phyloP scores from a whole-genome alignment of 768 basidiomycete species.

The Mycena leptocephala region DNA sequence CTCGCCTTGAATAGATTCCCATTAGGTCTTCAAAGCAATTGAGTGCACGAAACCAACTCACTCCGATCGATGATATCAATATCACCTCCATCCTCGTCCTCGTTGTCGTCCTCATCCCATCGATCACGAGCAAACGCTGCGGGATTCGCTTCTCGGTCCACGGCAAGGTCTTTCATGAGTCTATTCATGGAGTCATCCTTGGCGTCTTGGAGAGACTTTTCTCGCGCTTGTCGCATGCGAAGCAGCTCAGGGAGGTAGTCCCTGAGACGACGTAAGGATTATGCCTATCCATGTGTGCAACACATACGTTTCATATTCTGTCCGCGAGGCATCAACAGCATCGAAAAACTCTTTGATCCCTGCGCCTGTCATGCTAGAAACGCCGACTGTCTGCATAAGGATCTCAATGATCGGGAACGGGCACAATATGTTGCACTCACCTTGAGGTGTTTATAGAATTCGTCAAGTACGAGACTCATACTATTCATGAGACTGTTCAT shows the following conservation, averaged over 20 bases:
- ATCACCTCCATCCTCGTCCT: conserved; percentile 69
- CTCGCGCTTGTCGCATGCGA: conserved; percentile 75
- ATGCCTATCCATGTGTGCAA: not conserved
- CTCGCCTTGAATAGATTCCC: conserved; percentile 63
- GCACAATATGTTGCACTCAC: conserved; percentile 57
- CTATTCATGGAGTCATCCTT: conserved; percentile 86
- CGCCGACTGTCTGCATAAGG: conserved; percentile 86
- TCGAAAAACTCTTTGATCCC: conserved; percentile 94
- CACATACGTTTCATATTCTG: conserved; percentile 90
- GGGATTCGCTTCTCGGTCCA: conserved; percentile 81
- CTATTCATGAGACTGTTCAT: conserved; percentile 99
- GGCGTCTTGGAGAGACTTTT: conserved; percentile 73
- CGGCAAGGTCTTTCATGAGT: conserved; percentile 84
- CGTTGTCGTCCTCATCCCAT: conserved; percentile 76
- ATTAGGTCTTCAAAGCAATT: conserved; percentile 1
- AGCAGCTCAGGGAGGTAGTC: conserved; percentile 95
- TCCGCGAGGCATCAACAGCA: conserved; percentile 89
- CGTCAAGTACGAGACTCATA: conserved; percentile 98
- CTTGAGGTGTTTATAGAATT: conserved; percentile 97
- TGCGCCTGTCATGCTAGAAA: conserved; percentile 96
- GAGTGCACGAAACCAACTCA: conserved; percentile 55
- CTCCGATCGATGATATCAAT: conserved; percentile 81
- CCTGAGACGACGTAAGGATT: conserved; percentile 56
- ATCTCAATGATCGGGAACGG: not conserved
- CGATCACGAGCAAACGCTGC: conserved; percentile 67